Percentiles rank a stretch among this genome's conserved stretches.
Evolutionary conservation across 192 early-diverging fungal genomes (phyloP).

Genomic region (Linnemannia zychae): DNA sequence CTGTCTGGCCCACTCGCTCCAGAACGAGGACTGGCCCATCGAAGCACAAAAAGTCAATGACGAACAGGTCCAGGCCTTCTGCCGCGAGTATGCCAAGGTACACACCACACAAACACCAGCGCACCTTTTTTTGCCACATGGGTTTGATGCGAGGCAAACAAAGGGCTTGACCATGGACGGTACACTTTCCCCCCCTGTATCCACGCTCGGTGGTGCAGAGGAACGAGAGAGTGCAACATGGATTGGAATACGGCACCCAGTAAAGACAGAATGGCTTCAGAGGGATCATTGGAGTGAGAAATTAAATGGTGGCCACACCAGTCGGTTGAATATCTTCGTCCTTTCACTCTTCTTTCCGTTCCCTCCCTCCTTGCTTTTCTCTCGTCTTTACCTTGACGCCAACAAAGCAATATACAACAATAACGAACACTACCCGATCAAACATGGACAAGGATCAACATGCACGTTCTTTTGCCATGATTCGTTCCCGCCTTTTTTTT

Average conservation of each 20-base stretch:
- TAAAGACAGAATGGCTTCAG: not conserved
- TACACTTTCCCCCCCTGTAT: not conserved
- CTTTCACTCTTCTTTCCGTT: not conserved
- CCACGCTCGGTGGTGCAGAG: not conserved
- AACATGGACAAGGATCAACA: not conserved
- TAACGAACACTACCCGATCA: not conserved
- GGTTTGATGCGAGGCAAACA: not conserved
- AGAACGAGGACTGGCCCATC: slow-evolving; percentile 43
- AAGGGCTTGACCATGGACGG: not conserved
- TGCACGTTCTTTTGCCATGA: not conserved
- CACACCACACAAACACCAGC: not conserved
- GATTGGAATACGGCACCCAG: not conserved
- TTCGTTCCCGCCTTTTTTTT: not conserved
- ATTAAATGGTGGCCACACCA: not conserved
- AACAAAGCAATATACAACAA: not conserved
- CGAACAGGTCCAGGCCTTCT: slow-evolving; percentile 51
- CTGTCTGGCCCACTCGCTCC: slow-evolving; percentile 44
- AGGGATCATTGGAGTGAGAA: not conserved
- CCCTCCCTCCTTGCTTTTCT: not conserved
- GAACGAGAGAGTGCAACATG: not conserved
- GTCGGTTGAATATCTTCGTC: not conserved
- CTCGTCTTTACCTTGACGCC: not conserved
- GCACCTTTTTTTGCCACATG: no score
- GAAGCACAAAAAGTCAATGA: slow-evolving; percentile 54
- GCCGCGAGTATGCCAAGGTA: slow-evolving; percentile 54